phyloP scores from a whole-genome alignment of 257 asterid genomes.

The Forsythia viridissima region DNA sequence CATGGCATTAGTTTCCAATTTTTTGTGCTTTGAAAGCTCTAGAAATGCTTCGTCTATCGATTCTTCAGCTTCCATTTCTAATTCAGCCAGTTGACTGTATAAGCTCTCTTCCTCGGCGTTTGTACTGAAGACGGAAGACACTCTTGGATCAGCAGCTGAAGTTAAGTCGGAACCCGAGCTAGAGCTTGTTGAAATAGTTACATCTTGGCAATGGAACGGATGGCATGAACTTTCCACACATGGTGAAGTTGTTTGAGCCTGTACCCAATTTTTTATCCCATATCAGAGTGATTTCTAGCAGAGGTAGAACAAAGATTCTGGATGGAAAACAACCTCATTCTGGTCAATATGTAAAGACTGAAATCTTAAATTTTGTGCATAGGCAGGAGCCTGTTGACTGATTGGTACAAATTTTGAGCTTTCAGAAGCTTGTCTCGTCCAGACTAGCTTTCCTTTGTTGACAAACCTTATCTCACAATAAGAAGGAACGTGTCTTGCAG shows the following conservation, averaged over 20 bases:
- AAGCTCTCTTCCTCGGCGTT: constrained; percentile 44
- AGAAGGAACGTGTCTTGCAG: constrained; percentile 61
- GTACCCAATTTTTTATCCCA: constrained; percentile 24
- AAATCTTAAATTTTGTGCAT: constrained; percentile 35
- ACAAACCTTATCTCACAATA: constrained; percentile 80
- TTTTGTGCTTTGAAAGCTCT: constrained; percentile 39
- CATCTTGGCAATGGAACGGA: constrained; percentile 19
- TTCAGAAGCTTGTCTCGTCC: constrained; percentile 59
- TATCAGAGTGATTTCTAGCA: constrained; percentile 28
- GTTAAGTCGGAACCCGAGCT: constrained; percentile 30
- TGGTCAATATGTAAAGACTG: constrained; percentile 31
- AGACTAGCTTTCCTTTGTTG: constrained; percentile 65
- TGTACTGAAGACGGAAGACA: constrained; percentile 29
- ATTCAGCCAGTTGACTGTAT: constrained; percentile 39
- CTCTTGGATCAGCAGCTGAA: constrained; percentile 35
- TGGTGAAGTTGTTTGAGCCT: constrained; percentile 24
- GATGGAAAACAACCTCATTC: constrained; percentile 30
- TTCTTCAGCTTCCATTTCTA: constrained; percentile 39
- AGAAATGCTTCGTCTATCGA: constrained; percentile 45
- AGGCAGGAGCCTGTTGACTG: constrained; percentile 30
- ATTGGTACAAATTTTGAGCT: constrained; percentile 30
- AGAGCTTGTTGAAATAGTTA: constrained; percentile 29
- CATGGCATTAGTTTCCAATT: constrained; percentile 54
- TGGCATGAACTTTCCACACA: constrained; percentile 22
- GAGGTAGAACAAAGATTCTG: constrained; percentile 29